Percentiles rank a stretch among this genome's conserved stretches.
Conservation (phyloP, 257 asterid species). For the Jacaranda copaia region DNA sequence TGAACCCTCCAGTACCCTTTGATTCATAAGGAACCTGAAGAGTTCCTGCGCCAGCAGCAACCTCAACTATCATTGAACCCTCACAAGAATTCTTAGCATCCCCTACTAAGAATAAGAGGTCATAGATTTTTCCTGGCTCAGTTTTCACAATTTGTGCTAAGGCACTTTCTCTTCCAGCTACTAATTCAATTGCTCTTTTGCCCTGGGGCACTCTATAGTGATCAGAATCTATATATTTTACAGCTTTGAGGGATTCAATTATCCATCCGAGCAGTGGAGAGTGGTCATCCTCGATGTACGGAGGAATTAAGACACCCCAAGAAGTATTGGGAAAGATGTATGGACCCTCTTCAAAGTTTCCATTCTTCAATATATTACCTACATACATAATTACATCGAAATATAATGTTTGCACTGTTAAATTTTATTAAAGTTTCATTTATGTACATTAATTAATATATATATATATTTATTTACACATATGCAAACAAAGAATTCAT, state of each 20-base stretch:
- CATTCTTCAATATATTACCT: constrained; percentile 81
- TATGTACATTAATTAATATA: no score
- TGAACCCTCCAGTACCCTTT: constrained; percentile 66
- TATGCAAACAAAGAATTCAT: no score
- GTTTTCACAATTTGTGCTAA: constrained; percentile 67
- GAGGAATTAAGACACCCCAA: constrained; percentile 81
- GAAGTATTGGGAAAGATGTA: constrained; percentile 67
- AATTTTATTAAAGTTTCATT: no score
- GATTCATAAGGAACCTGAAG: constrained; percentile 67
- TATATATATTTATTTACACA: no score
- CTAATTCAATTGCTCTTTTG: constrained; percentile 67
- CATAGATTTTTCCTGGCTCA: constrained; percentile 50
- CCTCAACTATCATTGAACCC: constrained; percentile 84
- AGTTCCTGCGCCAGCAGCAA: constrained; percentile 52
- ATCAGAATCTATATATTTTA: constrained; percentile 74
- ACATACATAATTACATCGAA: not conserved
- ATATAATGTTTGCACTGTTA: not conserved
- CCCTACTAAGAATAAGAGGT: constrained; percentile 63
- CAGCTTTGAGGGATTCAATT: constrained; percentile 82
- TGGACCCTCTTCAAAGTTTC: constrained; percentile 91
- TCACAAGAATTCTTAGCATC: constrained; percentile 78
- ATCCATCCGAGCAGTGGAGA: constrained; percentile 89
- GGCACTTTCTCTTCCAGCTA: constrained; percentile 81
- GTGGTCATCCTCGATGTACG: constrained; percentile 77
- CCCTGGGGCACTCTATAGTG: constrained; percentile 79